These are phyloP conservation scores for Phytophthora megakarya DNA, from an alignment of 352 stramenopile genomes.

Conservation along the genomic window DNA sequence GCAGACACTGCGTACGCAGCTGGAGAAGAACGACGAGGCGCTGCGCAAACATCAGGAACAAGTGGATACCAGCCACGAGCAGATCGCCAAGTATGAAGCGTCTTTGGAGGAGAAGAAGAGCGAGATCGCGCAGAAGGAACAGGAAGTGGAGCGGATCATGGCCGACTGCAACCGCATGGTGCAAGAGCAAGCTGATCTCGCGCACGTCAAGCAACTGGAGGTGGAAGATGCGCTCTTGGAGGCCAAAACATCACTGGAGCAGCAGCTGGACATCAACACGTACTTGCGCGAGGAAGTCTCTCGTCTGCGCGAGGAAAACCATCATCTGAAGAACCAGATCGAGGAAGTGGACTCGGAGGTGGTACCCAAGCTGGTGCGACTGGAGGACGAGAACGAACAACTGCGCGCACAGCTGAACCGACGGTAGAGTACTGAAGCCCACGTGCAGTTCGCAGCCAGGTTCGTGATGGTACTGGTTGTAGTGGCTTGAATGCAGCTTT, in stretches of 20 bases:
- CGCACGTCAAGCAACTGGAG: constrained; percentile 81
- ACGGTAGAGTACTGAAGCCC: constrained; percentile 26
- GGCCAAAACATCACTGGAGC: constrained; percentile 85
- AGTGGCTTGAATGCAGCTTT: background rate
- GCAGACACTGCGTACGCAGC: constrained; percentile 65
- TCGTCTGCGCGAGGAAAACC: constrained; percentile 82
- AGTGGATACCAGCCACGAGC: constrained; percentile 61
- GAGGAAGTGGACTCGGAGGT: constrained; percentile 86
- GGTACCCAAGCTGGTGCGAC: constrained; percentile 73
- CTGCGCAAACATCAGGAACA: constrained; percentile 78
- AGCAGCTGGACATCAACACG: constrained; percentile 86
- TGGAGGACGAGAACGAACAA: constrained; percentile 88
- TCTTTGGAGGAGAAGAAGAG: constrained; percentile 65
- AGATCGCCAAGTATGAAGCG: constrained; percentile 68
- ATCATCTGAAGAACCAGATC: constrained; percentile 88
- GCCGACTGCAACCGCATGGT: constrained; percentile 86
- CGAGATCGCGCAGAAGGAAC: constrained; percentile 75
- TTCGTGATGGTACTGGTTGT: constrained; percentile 10
- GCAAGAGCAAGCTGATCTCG: constrained; percentile 80
- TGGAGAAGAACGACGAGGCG: constrained; percentile 72
- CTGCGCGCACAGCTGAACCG: constrained; percentile 47
- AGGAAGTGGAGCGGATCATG: constrained; percentile 85
- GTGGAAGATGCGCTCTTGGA: constrained; percentile 84
- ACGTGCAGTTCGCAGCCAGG: background rate
- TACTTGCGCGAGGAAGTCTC: constrained; percentile 82